Percentiles rank a stretch among this genome's conserved stretches.
These are phyloP conservation scores for Phytophthora macrochlamydospora DNA, from an alignment of 352 stramenopile genomes.

Conservation along the genomic window DNA sequence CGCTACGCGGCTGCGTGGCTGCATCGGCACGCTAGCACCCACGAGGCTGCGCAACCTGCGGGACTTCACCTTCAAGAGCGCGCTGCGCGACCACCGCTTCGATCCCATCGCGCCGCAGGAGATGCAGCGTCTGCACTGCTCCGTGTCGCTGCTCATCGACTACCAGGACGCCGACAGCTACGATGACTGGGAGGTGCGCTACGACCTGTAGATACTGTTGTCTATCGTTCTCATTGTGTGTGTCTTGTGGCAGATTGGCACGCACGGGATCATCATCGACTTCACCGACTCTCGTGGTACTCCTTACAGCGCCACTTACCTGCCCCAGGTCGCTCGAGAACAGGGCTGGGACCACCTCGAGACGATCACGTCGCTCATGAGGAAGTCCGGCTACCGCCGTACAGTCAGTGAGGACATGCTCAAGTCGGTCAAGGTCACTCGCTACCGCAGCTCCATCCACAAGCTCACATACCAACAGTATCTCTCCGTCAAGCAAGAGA, in stretches of 20 bases:
- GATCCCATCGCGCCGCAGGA: constrained; percentile 74
- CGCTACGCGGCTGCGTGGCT: constrained; percentile 62
- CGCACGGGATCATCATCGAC: constrained; percentile 84
- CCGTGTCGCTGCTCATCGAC: constrained; percentile 83
- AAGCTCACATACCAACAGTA: constrained; percentile 86
- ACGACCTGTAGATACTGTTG: not conserved
- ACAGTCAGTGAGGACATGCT: constrained; percentile 63
- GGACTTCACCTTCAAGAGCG: constrained; percentile 86
- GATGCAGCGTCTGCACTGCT: constrained; percentile 70
- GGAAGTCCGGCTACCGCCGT: constrained; percentile 78
- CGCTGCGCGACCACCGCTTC: constrained; percentile 77
- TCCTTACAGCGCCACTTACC: constrained; percentile 76
- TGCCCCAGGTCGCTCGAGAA: constrained; percentile 78
- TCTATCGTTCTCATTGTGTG: not conserved
- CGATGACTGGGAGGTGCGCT: constrained; percentile 78
- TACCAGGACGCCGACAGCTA: constrained; percentile 78
- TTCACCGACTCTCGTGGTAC: constrained; percentile 58
- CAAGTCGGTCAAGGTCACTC: constrained; percentile 68
- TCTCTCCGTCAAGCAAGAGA: constrained; percentile 63
- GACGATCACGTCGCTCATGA: constrained; percentile 78
- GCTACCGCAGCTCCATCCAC: constrained; percentile 84
- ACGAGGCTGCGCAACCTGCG: constrained; percentile 70
- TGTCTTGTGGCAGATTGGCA: constrained; percentile 47
- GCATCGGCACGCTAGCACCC: constrained; percentile 78
- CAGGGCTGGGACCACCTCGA: constrained; percentile 77